These are phyloP conservation scores for Rubus idaeus DNA, from an alignment of 306 rosid genomes.

Conservation along the genomic window DNA sequence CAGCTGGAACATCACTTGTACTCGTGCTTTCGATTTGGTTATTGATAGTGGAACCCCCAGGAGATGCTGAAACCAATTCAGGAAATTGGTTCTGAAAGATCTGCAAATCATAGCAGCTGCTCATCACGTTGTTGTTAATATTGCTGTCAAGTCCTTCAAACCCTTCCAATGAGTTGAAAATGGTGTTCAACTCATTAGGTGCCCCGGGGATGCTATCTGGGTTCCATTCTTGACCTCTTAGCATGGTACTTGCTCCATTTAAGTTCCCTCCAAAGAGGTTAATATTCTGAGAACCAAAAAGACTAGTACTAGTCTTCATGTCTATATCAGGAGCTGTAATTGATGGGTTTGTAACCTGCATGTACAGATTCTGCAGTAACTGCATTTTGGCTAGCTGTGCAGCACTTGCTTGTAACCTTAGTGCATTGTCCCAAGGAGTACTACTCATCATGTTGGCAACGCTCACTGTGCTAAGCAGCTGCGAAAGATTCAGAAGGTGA, in stretches of 20 bases:
- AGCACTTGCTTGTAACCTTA: constrained; percentile 49
- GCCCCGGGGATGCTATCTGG: background rate
- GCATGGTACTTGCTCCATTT: constrained; percentile 1
- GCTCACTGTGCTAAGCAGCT: constrained; percentile 45
- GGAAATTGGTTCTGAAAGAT: constrained; percentile 33
- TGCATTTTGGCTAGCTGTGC: constrained; percentile 67
- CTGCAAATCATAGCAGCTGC: constrained; percentile 25
- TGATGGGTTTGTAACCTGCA: constrained; percentile 47
- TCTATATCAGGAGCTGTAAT: constrained; percentile 33
- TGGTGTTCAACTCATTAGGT: constrained; percentile 18
- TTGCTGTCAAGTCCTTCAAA: background rate
- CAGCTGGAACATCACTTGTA: constrained; percentile 13
- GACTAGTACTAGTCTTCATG: constrained; percentile 17
- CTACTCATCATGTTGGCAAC: constrained; percentile 20
- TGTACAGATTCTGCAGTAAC: constrained; percentile 46
- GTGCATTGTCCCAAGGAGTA: constrained; percentile 43
- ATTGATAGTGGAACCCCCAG: constrained; percentile 22
- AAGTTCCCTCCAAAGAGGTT: constrained; percentile 30
- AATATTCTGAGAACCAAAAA: constrained; percentile 37
- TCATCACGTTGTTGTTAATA: constrained; percentile 23
- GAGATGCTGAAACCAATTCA: constrained; percentile 40
- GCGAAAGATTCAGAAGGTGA: constrained; percentile 54
- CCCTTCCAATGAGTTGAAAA: constrained; percentile 32
- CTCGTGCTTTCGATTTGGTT: constrained; percentile 38
- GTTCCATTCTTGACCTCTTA: constrained; percentile 1